A percentile compares a stretch with the other conserved stretches of the same genome.
Evolutionary conservation across 495 filamentous ascomycete species (phyloP).

Genomic region (Beverwykella pulmonaria): DNA sequence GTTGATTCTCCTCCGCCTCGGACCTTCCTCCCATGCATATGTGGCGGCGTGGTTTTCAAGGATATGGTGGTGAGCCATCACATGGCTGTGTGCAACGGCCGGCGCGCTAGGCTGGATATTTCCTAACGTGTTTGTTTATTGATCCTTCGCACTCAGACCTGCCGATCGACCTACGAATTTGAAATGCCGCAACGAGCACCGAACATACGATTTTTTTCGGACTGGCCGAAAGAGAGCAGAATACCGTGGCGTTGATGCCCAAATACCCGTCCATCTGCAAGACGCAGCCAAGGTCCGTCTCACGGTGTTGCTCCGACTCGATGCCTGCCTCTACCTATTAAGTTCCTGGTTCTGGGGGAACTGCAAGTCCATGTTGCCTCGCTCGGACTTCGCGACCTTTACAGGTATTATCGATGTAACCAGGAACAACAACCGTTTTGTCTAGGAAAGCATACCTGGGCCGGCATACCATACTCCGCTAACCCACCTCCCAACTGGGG

Average conservation of each 20-base stretch:
- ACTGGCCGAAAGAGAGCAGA: not conserved
- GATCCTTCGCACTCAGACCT: slow-evolving; percentile 2
- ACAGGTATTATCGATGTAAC: not conserved
- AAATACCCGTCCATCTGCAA: slow-evolving; percentile 13
- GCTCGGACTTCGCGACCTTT: not conserved
- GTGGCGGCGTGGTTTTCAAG: slow-evolving; percentile 9
- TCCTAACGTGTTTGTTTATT: slow-evolving; percentile 6
- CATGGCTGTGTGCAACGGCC: slow-evolving; percentile 2
- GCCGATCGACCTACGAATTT: not conserved
- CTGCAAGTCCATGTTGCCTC: not conserved
- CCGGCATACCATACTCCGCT: not conserved
- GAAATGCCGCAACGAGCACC: not conserved
- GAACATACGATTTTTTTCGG: not conserved
- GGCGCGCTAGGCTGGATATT: not conserved
- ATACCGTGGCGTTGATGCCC: slow-evolving; percentile 8
- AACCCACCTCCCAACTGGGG: not conserved
- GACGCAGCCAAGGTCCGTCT: not conserved
- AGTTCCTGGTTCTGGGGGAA: not conserved
- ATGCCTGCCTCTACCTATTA: not conserved
- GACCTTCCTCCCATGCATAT: not conserved
- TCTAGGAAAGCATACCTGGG: not conserved
- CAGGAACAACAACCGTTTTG: not conserved
- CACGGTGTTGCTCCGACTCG: not conserved
- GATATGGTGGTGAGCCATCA: not conserved
- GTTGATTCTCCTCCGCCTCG: slow-evolving; percentile 1